Base-by-base conservation (phyloP, 1,139 yeast species). In the Taphrina confusa region DNA sequence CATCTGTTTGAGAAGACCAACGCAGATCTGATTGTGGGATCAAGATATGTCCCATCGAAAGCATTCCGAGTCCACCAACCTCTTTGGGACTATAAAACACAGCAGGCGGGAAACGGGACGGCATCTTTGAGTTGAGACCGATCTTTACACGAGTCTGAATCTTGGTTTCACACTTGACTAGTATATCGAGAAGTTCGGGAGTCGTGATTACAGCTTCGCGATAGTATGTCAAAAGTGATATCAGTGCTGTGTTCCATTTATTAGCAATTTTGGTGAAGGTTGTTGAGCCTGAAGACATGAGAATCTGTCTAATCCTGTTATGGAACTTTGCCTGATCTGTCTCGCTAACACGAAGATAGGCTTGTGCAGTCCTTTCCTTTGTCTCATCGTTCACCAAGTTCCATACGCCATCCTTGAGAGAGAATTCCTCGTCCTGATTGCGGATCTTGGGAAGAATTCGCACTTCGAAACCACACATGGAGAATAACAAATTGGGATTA, bases 41-140 rank as follows among this genome's bases (percentile, higher is more conserved):
- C 66, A 92, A 77, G 56, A 92, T 88, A 71, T 94, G 98, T 14
- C 96, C 88, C 0, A 97, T 97, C 77, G 96, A 88, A 25, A 94
- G 76, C 98, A 94, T 94, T 18, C 98, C 98, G 49, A 94, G 75
- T 37, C 99, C 99, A 57, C 99, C 98, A 8, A 94, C 75, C 71
- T 94, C 99, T 68, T 90, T 92, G 0, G 98, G 98, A 0, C 98
- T 89, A 70, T 94, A 94, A 67, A 94, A 94, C 0, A 94, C 98
- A 1, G 97, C 97, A 0, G 98, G 99, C 2, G 99, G 99, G 74
- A 94, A 94, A 59, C 99, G 79, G 0, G 96, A 84, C 0, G 99
- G 99, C 99, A 94, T 94, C 73, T 94, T 94, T 6, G 97, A 91
- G 69, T 94, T 94, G 64, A 94, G 78, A 0, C 98, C 98, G 76